Percentiles rank a stretch among this genome's conserved stretches.
Conservation (phyloP, 371 early-diverging fungal species). For the Actinomortierella ambigua region DNA sequence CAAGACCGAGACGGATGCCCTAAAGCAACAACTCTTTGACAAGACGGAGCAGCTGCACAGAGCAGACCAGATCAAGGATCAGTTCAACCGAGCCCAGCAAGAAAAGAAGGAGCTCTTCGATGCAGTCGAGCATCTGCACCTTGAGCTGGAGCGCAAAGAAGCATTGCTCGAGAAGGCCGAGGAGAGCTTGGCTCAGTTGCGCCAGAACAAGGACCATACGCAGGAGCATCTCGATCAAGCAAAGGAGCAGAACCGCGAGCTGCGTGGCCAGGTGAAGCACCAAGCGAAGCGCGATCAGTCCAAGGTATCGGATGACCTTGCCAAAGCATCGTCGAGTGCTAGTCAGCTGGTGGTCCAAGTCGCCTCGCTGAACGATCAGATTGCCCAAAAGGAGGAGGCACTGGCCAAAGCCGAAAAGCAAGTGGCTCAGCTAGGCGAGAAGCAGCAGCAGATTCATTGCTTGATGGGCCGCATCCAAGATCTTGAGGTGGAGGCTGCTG, state of each 20-base stretch:
- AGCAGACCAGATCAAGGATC: neutral
- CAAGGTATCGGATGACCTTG: slow-evolving; percentile 8
- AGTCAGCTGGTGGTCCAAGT: slow-evolving; percentile 9
- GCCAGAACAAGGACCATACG: too few relatives aligned
- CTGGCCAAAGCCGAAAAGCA: slow-evolving; percentile 10
- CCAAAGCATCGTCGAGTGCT: slow-evolving; percentile 18
- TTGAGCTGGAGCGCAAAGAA: too few relatives aligned
- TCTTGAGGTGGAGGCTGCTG: neutral
- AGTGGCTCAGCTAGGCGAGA: slow-evolving; percentile 5
- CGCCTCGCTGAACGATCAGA: neutral
- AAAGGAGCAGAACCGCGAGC: slow-evolving; percentile 7
- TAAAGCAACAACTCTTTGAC: slow-evolving; percentile 15
- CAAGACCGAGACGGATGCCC: slow-evolving; percentile 15
- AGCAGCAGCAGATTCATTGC: slow-evolving; percentile 7
- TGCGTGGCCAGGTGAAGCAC: slow-evolving; percentile 8
- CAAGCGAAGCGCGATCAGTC: slow-evolving; percentile 1
- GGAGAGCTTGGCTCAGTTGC: too few relatives aligned
- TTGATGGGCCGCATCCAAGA: slow-evolving; percentile 10
- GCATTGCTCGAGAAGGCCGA: too few relatives aligned
- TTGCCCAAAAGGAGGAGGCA: slow-evolving; percentile 3
- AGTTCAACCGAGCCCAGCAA: too few relatives aligned
- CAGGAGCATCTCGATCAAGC: too few relatives aligned
- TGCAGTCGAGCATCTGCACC: too few relatives aligned
- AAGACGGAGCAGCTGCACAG: neutral
- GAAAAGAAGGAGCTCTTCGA: too few relatives aligned